Evolutionary conservation across 768 basidiomycete genomes (phyloP), one percentile per base, ranked within the genome.

Genomic region (Tricholoma furcatifolium): DNA sequence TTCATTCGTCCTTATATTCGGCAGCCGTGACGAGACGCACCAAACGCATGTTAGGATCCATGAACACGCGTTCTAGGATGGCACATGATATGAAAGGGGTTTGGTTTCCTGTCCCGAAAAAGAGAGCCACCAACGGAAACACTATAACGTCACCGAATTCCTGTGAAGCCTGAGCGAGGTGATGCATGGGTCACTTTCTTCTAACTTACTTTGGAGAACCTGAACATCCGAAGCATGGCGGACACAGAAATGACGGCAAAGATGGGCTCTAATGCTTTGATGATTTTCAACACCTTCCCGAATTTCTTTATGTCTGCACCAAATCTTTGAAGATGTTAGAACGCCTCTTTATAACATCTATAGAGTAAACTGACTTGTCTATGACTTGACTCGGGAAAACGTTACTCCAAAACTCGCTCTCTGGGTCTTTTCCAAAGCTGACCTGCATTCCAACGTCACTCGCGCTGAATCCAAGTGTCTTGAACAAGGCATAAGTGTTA

Each of bases 31-130:
- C 18, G n/a, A 27, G 15, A 59, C 59, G n/a, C 40, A 65, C 65
- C 51, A 68, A 55, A 43, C 67, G 63, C 68, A 70, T 67, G 50
- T 66, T 68, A 12, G 63, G 65, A 46, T 70, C 67, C 65, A 68
- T 70, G 47, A 68, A 70, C 23, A 70, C 65, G 31, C 68, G 65
- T 35, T 66, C 67, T 9, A 68, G 55, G 17, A 68, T 70, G 9
- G 67, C 66, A 6, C 62, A 68, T 12, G 67, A 68, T 24, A 70
- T 64, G 56, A 64, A 70, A 31, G 68, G 67, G 4, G 67, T 70
- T 39, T 70, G 68, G 20, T 70, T 70, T 12, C 68, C 67, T 27
- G 68, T 67, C 24, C 67, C 68, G 51, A 70, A 67, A 52, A 70
- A 70, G 41, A 68, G 57, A 14, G 66, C 67, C 24, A 65, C 63